Base-by-base conservation (phyloP, 176 grass and related monocot genomes). In the Hsuehochloa calcarea region DNA sequence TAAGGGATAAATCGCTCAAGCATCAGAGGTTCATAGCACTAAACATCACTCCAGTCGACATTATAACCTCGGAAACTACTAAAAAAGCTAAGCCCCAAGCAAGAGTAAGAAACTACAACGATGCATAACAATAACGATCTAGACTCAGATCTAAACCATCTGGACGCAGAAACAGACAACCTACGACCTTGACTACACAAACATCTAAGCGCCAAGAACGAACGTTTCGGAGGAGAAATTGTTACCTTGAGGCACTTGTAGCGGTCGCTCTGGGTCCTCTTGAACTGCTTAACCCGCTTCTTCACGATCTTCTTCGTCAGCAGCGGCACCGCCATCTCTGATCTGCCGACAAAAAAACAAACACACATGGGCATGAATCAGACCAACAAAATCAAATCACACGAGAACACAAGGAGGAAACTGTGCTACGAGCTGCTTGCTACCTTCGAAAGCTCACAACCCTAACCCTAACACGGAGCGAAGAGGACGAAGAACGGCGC, bases 311-410 rank as follows among this genome's bases (percentile, higher is more conserved):
- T 91, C 92, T 89, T 84, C 16, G 70, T 85, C 56, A 94, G 61
- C 83, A 94, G 82, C 41, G 92, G 92, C 51, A 97, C 94, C 87
- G 94, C 92, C 94, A 94, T 97, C 80, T 90, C 83, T 90, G 77
- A 80, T 45, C 68, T 70, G 22, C n/a, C 11, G 3, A 7, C 22
- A 4, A 23, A 64, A 64, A 71, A 75, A 67, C 11, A 34, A 67
- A 16, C 31, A 25, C 5, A 37, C 5, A 0, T 0, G 35, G 54
- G 31, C 9, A 45, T 5, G 35, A 26, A 80, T 23, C 17, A 74
- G 8, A 74, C 55, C n/a, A 20, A 44, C n/a, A 27, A 13, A 20
- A 65, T 0, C 8, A 26, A n/a, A 73, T 44, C 5, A 10, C 12
- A 31, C 11, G 25, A 4, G 2, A 26, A 47, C 0, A 35, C 10